Evolutionary conservation across 768 basidiomycete genomes (phyloP).

Genomic region (Collybia sp.): DNA sequence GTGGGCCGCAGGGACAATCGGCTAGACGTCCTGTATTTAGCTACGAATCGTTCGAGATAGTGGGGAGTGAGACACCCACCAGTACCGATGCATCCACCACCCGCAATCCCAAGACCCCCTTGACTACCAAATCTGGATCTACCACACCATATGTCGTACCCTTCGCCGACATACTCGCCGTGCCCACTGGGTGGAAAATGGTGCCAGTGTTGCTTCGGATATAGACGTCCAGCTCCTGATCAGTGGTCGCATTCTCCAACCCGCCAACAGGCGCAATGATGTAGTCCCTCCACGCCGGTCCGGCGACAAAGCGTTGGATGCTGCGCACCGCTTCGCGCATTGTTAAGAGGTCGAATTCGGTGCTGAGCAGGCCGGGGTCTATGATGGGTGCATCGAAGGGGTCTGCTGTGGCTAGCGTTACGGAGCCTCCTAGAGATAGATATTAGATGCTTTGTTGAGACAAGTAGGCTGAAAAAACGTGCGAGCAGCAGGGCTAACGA

Average conservation of each 20-base stretch:
- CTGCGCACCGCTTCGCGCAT: constrained; percentile 6
- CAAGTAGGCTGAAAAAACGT: background rate
- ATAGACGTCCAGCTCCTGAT: constrained; percentile 13
- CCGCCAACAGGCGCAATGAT: constrained; percentile 4
- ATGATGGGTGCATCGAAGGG: constrained; percentile 7
- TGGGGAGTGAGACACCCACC: constrained; percentile 8
- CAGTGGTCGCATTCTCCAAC: constrained; percentile 6
- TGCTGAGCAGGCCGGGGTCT: constrained; percentile 5
- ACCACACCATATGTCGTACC: constrained; percentile 20
- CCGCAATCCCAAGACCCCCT: constrained; percentile 22
- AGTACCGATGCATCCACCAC: constrained; percentile 26
- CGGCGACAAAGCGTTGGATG: constrained; percentile 2
- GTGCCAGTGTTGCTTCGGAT: constrained; percentile 14
- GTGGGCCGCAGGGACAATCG: constrained; percentile 10
- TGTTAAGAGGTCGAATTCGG: constrained; percentile 6
- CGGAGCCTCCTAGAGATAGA: constrained; percentile 4
- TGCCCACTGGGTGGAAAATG: constrained; percentile 21
- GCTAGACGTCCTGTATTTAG: constrained; percentile 4
- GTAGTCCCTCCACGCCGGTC: constrained; percentile 5
- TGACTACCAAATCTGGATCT: constrained; percentile 22
- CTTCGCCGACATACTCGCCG: constrained; percentile 17
- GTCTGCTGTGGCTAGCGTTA: constrained; percentile 4
- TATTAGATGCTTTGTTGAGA: background rate
- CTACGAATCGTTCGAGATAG: background rate
- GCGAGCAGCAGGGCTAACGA: constrained; percentile 6